phyloP scores from a whole-genome alignment of 768 basidiomycete species.

The Leccinum fibrillosum region DNA sequence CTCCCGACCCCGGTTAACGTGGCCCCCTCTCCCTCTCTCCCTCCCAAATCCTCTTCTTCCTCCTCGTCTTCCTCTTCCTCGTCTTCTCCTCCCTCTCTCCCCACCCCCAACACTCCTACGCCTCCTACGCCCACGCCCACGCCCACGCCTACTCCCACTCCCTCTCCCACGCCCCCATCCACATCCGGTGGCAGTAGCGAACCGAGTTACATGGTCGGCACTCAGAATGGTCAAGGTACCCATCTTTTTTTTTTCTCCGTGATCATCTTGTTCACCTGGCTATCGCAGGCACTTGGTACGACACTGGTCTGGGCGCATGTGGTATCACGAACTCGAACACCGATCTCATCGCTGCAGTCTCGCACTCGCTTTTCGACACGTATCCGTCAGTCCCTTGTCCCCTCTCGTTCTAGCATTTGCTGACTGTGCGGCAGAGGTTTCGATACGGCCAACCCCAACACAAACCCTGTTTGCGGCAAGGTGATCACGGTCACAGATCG shows the following conservation, averaged over 20 bases:
- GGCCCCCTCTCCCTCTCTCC: conserved; percentile 7
- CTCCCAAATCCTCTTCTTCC: neutral
- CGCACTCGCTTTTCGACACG: conserved; percentile 30
- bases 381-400: conserved; percentile 30
- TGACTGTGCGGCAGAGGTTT: conserved; percentile 43
- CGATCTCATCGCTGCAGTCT: conserved; percentile 37
- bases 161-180: conserved; percentile 2
- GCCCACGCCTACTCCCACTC: neutral
- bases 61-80: neutral
- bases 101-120: neutral
- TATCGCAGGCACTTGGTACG: conserved; percentile 32
- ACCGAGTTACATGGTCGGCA: conserved; percentile 45
- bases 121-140: neutral
- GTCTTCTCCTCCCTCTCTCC: neutral
- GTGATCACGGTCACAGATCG: conserved; percentile 41
- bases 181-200: conserved; percentile 9
- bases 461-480: conserved; percentile 67
- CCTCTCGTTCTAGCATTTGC: neutral
- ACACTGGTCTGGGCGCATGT: conserved; percentile 40
- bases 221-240: conserved; percentile 47
- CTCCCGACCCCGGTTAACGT: conserved; percentile 20
- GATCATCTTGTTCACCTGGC: neutral
- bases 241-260: neutral
- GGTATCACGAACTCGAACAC: conserved; percentile 31
- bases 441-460: conserved; percentile 60